Evolutionary conservation across 1,284 basidiomycete species (phyloP).

Genomic region (Pholiota adiposa): DNA sequence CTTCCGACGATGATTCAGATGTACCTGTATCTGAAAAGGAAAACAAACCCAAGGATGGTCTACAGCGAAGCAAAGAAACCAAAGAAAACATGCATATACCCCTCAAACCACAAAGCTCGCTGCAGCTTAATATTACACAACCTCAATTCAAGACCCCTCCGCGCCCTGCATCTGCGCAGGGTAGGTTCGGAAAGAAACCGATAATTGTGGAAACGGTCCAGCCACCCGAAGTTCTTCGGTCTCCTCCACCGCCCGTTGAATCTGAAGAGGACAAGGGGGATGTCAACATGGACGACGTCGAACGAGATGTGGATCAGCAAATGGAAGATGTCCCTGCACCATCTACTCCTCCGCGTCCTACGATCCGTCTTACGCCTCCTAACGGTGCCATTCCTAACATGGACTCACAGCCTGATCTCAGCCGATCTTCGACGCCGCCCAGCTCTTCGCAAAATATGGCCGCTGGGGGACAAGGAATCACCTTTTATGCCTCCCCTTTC

Average conservation of each 20-base stretch:
- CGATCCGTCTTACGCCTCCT: not conserved
- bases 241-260: slow-evolving; percentile 5
- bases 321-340: slow-evolving; percentile 13
- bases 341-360: slow-evolving; percentile 16
- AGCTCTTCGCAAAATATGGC: not conserved
- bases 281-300: slow-evolving; percentile 14
- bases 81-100: slow-evolving; percentile 8
- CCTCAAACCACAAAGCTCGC: not conserved
- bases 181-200: slow-evolving; percentile 7
- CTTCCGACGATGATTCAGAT: slow-evolving; percentile 27
- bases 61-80: slow-evolving; percentile 6
- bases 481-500: slow-evolving; percentile 24
- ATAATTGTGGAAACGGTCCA: slow-evolving; percentile 14
- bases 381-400: not conserved
- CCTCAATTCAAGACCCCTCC: not conserved
- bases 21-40: slow-evolving; percentile 15
- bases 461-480: slow-evolving; percentile 9
- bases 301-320: slow-evolving; percentile 11
- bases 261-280: slow-evolving; percentile 3
- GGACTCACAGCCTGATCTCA: not conserved
- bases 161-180: slow-evolving; percentile 3
- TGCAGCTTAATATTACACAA: slow-evolving; percentile 2
- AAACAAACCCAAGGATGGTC: slow-evolving; percentile 9
- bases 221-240: not conserved
- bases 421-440: not conserved